Percentiles rank a stretch among this genome's conserved stretches.
Conservation (phyloP, 2,329 filamentous ascomycete genomes). For the Diaporthe helianthi region DNA sequence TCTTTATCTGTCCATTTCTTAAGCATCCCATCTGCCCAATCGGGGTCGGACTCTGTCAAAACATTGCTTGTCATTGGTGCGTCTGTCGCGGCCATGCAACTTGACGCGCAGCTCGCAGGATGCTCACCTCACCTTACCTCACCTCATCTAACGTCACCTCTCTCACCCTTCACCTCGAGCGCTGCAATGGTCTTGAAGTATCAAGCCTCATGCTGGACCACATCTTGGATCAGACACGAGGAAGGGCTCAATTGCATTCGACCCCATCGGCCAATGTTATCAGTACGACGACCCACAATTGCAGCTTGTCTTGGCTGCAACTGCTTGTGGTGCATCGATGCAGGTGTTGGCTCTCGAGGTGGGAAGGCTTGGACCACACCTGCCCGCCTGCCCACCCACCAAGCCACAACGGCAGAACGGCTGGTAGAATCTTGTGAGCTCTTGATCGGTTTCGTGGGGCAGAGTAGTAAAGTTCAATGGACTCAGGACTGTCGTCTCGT, state of each 20-base stretch:
- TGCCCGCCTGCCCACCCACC: background rate
- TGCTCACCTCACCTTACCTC: too few relatives aligned
- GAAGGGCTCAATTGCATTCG: background rate
- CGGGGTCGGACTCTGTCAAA: background rate
- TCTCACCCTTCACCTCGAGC: too few relatives aligned
- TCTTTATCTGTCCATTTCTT: too few relatives aligned
- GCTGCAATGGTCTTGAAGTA: background rate
- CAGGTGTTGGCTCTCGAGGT: conserved; percentile 5
- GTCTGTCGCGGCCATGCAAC: background rate
- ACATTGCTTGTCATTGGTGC: background rate
- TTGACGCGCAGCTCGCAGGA: background rate
- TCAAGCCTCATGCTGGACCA: background rate
- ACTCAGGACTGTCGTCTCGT: background rate
- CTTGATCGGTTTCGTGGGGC: background rate
- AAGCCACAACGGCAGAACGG: background rate
- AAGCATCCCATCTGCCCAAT: background rate
- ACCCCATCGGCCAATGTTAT: background rate
- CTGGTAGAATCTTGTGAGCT: background rate
- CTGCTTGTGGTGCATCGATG: conserved; percentile 4
- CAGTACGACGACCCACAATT: background rate
- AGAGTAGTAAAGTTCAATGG: background rate
- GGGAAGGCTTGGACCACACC: conserved; percentile 21
- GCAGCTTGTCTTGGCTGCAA: background rate
- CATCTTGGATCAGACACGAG: background rate
- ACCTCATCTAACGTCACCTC: background rate